Evolutionary conservation across 1,139 yeast genomes (phyloP).

Genomic region (Sporopachydermia cereana): DNA sequence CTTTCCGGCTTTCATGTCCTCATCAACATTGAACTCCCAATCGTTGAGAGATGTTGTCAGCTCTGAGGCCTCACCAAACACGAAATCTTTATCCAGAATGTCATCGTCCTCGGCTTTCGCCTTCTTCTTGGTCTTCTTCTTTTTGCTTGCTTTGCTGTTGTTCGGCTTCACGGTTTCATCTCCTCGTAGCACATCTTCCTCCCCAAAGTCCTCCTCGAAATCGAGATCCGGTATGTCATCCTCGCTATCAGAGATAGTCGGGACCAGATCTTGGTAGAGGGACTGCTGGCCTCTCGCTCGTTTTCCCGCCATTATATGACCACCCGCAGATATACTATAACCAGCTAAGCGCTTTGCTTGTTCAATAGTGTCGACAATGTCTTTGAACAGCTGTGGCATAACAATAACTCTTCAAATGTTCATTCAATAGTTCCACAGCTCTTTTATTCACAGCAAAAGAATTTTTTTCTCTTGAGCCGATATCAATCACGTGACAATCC

Average conservation of each 20-base stretch:
- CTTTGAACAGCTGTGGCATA: too few species aligned
- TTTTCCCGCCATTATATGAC: too few species aligned
- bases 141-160: conserved; percentile 21
- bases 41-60: conserved; percentile 48
- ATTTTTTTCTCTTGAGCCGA: too few species aligned
- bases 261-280: conserved; percentile 36
- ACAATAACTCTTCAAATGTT: too few species aligned
- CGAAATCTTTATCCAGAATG: conserved; percentile 40
- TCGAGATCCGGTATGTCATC: conserved; percentile 49
- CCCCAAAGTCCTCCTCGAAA: conserved; percentile 24
- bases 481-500: too few species aligned
- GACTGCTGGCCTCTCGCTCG: too few species aligned
- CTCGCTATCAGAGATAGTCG: conserved; percentile 68
- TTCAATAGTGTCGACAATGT: too few species aligned
- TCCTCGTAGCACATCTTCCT: conserved; percentile 17
- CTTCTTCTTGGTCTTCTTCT: conserved; percentile 17
- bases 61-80: conserved; percentile 50
- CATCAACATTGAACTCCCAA: conserved; percentile 65
- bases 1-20: conserved; percentile 21
- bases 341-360: too few species aligned
- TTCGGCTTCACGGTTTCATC: conserved; percentile 14
- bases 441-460: too few species aligned
- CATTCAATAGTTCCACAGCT: too few species aligned
- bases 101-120: conserved; percentile 18
- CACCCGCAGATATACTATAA: too few species aligned